These are phyloP conservation scores for Colletotrichum siamense DNA, from an alignment of 2,329 filamentous ascomycete genomes.

Conservation along the genomic window DNA sequence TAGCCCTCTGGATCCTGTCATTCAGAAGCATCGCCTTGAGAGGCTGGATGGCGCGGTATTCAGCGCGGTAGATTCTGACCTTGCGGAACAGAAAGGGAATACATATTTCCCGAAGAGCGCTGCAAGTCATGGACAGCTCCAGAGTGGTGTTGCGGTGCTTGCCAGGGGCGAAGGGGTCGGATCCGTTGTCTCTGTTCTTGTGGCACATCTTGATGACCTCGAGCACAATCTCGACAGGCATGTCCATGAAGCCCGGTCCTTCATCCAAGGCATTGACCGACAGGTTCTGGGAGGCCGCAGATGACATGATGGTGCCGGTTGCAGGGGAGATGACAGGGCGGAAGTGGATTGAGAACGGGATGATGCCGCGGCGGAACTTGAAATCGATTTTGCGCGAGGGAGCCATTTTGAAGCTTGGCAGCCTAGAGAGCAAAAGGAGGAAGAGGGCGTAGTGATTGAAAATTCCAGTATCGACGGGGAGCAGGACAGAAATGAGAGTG, in stretches of 20 bases:
- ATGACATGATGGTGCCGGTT: not conserved
- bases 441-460: not conserved
- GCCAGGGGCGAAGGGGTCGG: not conserved
- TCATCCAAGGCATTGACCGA: not conserved
- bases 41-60: not conserved
- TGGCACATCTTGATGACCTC: not conserved
- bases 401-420: not conserved
- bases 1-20: not conserved
- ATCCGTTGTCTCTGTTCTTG: not conserved
- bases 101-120: not conserved
- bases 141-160: not conserved
- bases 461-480: not conserved
- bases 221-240: not conserved
- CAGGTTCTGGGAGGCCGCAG: not conserved
- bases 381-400: not conserved
- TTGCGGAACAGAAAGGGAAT: not conserved
- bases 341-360: not conserved
- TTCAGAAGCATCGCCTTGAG: not conserved
- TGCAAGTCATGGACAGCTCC: not conserved
- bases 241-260: not conserved
- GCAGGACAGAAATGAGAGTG: not conserved
- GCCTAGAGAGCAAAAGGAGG: not conserved
- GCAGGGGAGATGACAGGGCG: not conserved
- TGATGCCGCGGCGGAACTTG: not conserved
- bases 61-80: not conserved